Evolutionary conservation across 192 early-diverging fungal species (phyloP).

Genomic region (Dispira parvispora): DNA sequence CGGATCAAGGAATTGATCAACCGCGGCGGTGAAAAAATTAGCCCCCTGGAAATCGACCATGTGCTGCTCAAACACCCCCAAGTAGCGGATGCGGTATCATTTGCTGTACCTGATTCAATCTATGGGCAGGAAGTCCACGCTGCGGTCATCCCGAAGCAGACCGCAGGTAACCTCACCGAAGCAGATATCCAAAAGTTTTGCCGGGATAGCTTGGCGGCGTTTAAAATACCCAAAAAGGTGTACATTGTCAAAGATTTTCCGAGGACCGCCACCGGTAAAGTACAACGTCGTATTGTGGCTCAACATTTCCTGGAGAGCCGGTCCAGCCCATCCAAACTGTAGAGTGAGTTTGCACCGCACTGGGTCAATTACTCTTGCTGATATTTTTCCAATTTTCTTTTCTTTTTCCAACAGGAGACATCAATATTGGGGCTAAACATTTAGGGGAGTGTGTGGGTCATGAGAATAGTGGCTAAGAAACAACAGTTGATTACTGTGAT

Average conservation of each 20-base stretch:
- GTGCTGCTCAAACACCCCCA: slow-evolving; percentile 47
- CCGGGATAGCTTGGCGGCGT: slow-evolving; percentile 36
- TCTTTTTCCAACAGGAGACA: too few species aligned
- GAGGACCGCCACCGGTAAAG: slow-evolving; percentile 59
- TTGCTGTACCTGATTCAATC: slow-evolving; percentile 55
- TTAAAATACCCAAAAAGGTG: slow-evolving; percentile 56
- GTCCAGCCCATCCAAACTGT: slow-evolving; percentile 20
- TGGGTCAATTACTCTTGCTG: too few species aligned
- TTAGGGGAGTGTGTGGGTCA: too few species aligned
- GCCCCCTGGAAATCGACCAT: slow-evolving; percentile 68
- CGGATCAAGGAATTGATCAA: slow-evolving; percentile 85
- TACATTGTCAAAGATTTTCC: slow-evolving; percentile 45
- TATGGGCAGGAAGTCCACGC: slow-evolving; percentile 75
- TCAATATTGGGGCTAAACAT: too few species aligned
- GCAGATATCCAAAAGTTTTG: slow-evolving; percentile 32
- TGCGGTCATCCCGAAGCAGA: slow-evolving; percentile 38
- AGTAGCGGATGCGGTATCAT: slow-evolving; percentile 57
- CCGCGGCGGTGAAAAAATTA: slow-evolving; percentile 82
- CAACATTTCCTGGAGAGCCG: slow-evolving; percentile 29
- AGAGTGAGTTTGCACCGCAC: too few species aligned
- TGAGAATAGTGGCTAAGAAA: too few species aligned
- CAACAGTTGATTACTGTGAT: too few species aligned
- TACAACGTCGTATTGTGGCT: slow-evolving; percentile 41
- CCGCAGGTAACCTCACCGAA: slow-evolving; percentile 27
- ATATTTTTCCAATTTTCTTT: too few species aligned